Base-by-base conservation (phyloP, 2,329 filamentous ascomycete genomes). In the Fusarium sp. region DNA sequence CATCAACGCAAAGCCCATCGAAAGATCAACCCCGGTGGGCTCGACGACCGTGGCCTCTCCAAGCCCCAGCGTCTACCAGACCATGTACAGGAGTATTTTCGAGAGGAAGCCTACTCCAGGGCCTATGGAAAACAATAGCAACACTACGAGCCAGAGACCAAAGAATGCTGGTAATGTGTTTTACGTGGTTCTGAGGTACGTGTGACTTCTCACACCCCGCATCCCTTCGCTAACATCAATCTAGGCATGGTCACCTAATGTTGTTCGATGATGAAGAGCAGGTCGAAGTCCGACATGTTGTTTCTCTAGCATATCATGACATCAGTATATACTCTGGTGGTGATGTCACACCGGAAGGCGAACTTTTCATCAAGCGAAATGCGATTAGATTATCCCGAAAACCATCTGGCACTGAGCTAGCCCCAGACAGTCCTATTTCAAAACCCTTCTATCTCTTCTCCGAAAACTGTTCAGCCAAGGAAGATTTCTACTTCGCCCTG, bases 81-180 rank as follows among this genome's bases (percentile, higher is more conserved):
- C 92, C 79, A 98, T 99, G 93, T 99, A 99, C 81, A 86, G 94
- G 77, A 97, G 92, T 79, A 91, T 99, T 66, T 98, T 99, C 78
- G 94, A 97, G 74, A 88, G 95, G 75, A 94, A 91, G 75, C 84
- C 82, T 37, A 72, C 76, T 11, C 72, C 82, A 3, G 80, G 81
- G 2, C 83, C 85, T 3, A 71, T 87, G 58, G 86, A 88, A 48
- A 81, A 82, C 52, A 83, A 81, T 50, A 83, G 80, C 64, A 84
- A 80, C 51, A 80, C 79, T 19, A 77, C 79, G 52, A 88, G 83
- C 66, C 84, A 87, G 74, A 80, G 87, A 65, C 86, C 87, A 21
- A 88, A 87, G 78, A 89, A 84, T 69, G 91, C 92, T 4, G 90
- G 93, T 56, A 98, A 98, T 78, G 91, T 97, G 59, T 98, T 98